phyloP scores from a whole-genome alignment of 805 yeast species.

The Zygotorulaspora sp. region DNA sequence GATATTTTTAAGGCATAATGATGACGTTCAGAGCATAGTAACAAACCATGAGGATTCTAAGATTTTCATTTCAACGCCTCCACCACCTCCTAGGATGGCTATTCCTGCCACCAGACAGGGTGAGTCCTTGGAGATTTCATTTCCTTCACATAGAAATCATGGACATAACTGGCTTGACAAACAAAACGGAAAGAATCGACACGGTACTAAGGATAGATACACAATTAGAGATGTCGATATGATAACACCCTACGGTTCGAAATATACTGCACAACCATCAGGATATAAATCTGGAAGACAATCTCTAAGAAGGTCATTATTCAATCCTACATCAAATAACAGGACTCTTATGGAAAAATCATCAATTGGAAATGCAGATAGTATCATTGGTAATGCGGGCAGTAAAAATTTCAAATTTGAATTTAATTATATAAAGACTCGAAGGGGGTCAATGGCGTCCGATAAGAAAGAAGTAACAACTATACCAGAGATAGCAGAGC shows the following conservation, averaged over 20 bases:
- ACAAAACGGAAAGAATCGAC: constrained; percentile 9
- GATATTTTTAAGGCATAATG: constrained; percentile 28
- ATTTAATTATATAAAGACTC: constrained; percentile 26
- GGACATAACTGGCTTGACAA: constrained; percentile 9
- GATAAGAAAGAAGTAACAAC: constrained; percentile 6
- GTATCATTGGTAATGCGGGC: constrained; percentile 26
- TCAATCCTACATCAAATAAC: constrained; percentile 22
- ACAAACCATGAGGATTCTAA: constrained; percentile 36
- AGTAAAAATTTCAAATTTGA: constrained; percentile 33
- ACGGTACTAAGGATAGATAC: constrained; percentile 23
- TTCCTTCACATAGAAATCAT: constrained; percentile 9
- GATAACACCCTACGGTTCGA: constrained; percentile 15
- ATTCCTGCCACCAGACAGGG: constrained; percentile 79
- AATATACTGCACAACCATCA: constrained; percentile 9
- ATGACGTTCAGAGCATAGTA: constrained; percentile 34
- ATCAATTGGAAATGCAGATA: constrained; percentile 13
- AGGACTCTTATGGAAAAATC: constrained; percentile 14
- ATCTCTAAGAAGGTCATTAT: constrained; percentile 28
- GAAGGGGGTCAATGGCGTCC: constrained; percentile 7
- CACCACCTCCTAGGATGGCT: constrained; percentile 68
- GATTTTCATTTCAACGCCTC: constrained; percentile 40
- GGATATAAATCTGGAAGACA: constrained; percentile 11
- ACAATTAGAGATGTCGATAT: constrained; percentile 29
- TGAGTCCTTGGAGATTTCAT: constrained; percentile 69
- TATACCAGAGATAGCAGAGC: constrained; percentile 1